Percentiles rank a stretch among this genome's conserved stretches.
These are phyloP conservation scores for Coemansia sp. DNA, from an alignment of 192 early-diverging fungal genomes.

Conservation along the genomic window DNA sequence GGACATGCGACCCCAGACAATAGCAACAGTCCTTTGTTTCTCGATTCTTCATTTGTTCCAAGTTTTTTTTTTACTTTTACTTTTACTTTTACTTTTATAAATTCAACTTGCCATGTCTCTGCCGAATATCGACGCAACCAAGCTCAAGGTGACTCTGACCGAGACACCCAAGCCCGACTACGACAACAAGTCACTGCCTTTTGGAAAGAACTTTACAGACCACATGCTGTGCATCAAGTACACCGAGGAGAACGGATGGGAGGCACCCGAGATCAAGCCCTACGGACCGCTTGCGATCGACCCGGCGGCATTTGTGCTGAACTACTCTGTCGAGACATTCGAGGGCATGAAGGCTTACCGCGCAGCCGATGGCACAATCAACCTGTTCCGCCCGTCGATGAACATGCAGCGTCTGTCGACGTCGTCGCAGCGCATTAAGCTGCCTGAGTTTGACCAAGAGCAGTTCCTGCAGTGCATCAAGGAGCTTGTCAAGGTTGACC, in stretches of 20 bases:
- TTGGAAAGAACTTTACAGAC: conserved; percentile 90
- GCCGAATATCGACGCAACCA: conserved; percentile 42
- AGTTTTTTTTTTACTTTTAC: conserved; percentile 5
- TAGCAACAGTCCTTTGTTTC: not conserved
- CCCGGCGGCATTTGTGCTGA: conserved; percentile 86
- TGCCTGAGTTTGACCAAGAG: conserved; percentile 80
- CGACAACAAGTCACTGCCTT: conserved; percentile 58
- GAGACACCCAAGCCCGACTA: conserved; percentile 25
- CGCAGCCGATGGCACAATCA: conserved; percentile 80
- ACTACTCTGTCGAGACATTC: conserved; percentile 93
- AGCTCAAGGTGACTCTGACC: conserved; percentile 44
- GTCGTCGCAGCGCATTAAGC: conserved; percentile 80
- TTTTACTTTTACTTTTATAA: not conserved
- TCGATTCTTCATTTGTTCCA: not conserved
- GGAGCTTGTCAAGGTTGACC: conserved; percentile 76
- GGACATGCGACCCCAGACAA: not conserved
- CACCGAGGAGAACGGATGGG: conserved; percentile 71
- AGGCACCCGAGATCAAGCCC: conserved; percentile 78
- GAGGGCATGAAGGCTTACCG: conserved; percentile 94
- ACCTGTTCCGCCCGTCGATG: conserved; percentile 94
- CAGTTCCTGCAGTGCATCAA: conserved; percentile 85
- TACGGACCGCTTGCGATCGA: conserved; percentile 80
- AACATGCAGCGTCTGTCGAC: conserved; percentile 89
- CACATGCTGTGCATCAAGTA: conserved; percentile 93
- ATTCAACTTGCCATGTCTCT: conserved; percentile 16